These are phyloP conservation scores for Paecilomyces formosus DNA, from an alignment of 2,329 filamentous ascomycete species.

Conservation along the genomic window DNA sequence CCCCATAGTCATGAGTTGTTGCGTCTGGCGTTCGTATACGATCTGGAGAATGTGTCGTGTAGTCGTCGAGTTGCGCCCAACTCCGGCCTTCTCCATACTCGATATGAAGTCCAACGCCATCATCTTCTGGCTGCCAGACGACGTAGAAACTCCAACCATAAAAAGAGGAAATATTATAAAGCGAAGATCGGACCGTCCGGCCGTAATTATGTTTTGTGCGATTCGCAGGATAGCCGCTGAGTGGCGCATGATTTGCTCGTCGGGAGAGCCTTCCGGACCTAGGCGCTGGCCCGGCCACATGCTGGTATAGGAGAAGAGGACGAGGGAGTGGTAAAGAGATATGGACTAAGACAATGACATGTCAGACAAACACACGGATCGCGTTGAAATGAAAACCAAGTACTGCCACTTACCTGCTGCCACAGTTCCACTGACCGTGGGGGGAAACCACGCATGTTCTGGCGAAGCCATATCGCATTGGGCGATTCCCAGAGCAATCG, in stretches of 20 bases:
- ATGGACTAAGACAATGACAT: conserved; percentile 22
- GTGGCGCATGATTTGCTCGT: conserved; percentile 39
- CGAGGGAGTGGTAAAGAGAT: conserved; percentile 42
- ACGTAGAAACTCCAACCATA: conserved; percentile 43
- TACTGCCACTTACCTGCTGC: conserved; percentile 34
- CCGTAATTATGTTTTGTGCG: conserved; percentile 32
- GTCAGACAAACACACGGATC: conserved; percentile 1
- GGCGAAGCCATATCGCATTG: conserved; percentile 25
- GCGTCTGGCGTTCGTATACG: conserved; percentile 43
- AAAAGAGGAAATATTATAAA: conserved; percentile 49
- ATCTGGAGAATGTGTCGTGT: conserved; percentile 39
- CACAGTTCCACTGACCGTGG: conserved; percentile 29
- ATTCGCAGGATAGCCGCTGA: conserved; percentile 39
- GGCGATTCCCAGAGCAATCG: conserved; percentile 31
- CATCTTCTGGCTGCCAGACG: conserved; percentile 35
- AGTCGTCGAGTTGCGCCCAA: conserved; percentile 41
- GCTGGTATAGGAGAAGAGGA: conserved; percentile 48
- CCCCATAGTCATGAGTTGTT: conserved; percentile 30
- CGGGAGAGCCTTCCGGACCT: conserved; percentile 28
- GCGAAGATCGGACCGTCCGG: conserved; percentile 33
- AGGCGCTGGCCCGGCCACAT: conserved; percentile 45
- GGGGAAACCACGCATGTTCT: conserved; percentile 29
- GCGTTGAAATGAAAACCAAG: not conserved
- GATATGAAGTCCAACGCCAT: conserved; percentile 43
- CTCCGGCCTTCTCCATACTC: conserved; percentile 40